These are phyloP conservation scores for Corynespora cassiicola DNA, from an alignment of 2,329 filamentous ascomycete species.

Conservation along the genomic window DNA sequence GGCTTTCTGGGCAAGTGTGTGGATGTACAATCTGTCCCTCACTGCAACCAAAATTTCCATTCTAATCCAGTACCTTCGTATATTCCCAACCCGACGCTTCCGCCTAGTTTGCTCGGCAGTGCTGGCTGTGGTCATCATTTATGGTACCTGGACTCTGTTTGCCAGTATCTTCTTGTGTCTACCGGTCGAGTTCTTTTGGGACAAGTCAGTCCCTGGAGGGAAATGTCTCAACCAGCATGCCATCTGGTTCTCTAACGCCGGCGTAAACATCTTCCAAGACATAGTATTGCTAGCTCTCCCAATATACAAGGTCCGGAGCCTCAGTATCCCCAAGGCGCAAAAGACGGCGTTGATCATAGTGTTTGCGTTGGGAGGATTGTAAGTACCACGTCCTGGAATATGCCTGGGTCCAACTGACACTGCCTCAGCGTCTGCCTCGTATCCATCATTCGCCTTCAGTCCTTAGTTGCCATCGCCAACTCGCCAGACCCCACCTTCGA, in stretches of 20 bases:
- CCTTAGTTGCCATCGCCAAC: constrained; percentile 34
- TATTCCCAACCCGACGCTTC: constrained; percentile 36
- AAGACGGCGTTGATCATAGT: constrained; percentile 44
- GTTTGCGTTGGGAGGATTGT: constrained; percentile 48
- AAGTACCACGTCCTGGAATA: constrained; percentile 20
- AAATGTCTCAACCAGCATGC: constrained; percentile 36
- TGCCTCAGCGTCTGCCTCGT: constrained; percentile 35
- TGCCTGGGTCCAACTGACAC: constrained; percentile 16
- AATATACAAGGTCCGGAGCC: constrained; percentile 32
- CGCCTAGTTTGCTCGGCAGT: constrained; percentile 33
- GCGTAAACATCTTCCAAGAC: constrained; percentile 40
- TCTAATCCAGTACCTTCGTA: constrained; percentile 38
- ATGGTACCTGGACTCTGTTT: constrained; percentile 37
- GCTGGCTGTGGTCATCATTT: constrained; percentile 30
- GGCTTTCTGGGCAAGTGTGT: constrained; percentile 44
- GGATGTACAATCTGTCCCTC: constrained; percentile 41
- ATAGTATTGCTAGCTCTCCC: constrained; percentile 41
- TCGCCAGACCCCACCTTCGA: constrained; percentile 39
- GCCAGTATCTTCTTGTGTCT: constrained; percentile 43
- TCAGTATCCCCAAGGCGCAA: constrained; percentile 41
- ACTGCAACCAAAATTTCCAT: constrained; percentile 40
- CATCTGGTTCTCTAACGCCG: constrained; percentile 39
- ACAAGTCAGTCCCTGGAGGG: constrained; percentile 29
- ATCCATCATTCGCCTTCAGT: constrained; percentile 41
- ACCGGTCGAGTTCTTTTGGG: constrained; percentile 41